Conservation (phyloP, 306 rosid genomes). For the Corylus americana region DNA sequence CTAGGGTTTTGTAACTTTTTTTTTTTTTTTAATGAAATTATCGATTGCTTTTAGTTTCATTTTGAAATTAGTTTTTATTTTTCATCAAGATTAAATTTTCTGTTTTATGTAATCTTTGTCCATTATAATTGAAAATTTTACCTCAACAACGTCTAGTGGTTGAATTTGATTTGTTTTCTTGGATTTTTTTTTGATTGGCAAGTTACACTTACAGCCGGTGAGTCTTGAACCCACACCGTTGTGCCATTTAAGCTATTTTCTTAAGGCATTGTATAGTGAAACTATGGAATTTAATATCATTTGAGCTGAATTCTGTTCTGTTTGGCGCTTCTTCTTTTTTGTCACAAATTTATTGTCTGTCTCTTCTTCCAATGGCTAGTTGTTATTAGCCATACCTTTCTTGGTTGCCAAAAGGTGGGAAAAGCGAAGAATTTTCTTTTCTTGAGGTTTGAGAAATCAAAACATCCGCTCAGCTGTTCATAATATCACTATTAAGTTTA, state of each 20-base stretch:
- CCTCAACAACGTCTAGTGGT: not conserved
- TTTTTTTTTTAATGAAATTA: not conserved
- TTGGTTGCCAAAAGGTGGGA: not conserved
- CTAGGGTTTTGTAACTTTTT: slow-evolving; percentile 4
- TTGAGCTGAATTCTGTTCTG: not conserved
- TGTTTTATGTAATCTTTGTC: not conserved
- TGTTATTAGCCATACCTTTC: not conserved
- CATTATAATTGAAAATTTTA: not conserved
- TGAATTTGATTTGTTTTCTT: not conserved
- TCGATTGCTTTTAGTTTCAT: not conserved
- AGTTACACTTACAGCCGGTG: not conserved
- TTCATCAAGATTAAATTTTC: not conserved
- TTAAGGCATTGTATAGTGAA: not conserved
- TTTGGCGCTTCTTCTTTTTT: no score
- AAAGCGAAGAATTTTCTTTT: no score
- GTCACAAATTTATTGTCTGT: not conserved
- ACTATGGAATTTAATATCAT: no score
- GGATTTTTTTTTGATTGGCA: not conserved
- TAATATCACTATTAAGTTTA: no score
- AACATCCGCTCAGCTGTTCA: no score
- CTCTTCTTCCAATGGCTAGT: not conserved
- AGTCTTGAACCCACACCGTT: not conserved
- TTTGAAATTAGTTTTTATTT: not conserved
- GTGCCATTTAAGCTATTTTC: not conserved
- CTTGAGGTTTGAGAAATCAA: no score